Conservation (phyloP, 495 filamentous ascomycete species). For the Usnea hakonensis region DNA sequence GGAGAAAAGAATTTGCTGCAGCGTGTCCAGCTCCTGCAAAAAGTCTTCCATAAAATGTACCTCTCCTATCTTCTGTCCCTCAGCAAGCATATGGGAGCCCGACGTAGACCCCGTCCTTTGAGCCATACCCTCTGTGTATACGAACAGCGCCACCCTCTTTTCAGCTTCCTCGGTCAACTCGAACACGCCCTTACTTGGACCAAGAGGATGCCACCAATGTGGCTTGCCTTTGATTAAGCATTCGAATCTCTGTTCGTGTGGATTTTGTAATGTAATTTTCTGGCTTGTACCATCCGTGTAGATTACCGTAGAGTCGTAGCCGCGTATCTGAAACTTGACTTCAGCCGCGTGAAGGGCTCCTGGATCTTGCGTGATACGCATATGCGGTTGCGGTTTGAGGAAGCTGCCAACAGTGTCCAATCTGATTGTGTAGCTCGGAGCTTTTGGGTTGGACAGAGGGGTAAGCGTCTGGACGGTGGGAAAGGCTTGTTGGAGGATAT, state of each 20-base stretch:
- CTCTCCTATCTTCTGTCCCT: conserved; percentile 10
- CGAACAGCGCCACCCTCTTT: conserved; percentile 52
- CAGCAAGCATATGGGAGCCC: not conserved
- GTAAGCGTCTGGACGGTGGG: conserved; percentile 53
- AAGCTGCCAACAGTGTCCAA: conserved; percentile 36
- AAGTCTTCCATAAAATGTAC: conserved; percentile 12
- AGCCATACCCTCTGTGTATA: conserved; percentile 24
- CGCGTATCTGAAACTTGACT: conserved; percentile 74
- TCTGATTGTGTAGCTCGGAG: conserved; percentile 25
- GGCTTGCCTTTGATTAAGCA: conserved; percentile 49
- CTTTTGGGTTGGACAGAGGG: conserved; percentile 30
- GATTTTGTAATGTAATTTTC: conserved; percentile 36
- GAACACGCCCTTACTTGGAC: conserved; percentile 74
- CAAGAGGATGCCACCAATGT: conserved; percentile 74
- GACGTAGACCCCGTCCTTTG: not conserved
- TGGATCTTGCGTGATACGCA: conserved; percentile 10
- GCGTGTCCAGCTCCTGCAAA: not conserved
- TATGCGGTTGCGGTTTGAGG: conserved; percentile 15
- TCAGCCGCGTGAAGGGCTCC: conserved; percentile 25
- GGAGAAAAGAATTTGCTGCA: conserved; percentile 14
- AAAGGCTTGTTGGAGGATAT: conserved; percentile 66
- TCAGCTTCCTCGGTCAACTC: conserved; percentile 61
- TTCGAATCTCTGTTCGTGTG: conserved; percentile 43
- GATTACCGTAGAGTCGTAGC: conserved; percentile 78
- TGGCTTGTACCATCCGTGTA: conserved; percentile 36